Evolutionary conservation across 306 rosid genomes (phyloP).

Genomic region (Vicia sativa): DNA sequence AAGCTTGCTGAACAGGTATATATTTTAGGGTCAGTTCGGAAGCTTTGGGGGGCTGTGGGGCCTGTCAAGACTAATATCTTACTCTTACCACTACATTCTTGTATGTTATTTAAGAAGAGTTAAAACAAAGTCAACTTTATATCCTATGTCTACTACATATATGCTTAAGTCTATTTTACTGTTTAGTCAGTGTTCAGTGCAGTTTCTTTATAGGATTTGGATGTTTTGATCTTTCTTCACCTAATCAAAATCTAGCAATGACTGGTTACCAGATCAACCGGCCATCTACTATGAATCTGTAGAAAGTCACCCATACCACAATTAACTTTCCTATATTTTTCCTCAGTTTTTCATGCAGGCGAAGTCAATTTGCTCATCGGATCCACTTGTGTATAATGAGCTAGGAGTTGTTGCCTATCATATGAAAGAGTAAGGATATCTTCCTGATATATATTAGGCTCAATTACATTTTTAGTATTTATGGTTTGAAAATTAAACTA

Average conservation of each 20-base stretch:
- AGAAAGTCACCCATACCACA: conserved; percentile 15
- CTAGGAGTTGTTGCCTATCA: conserved; percentile 97
- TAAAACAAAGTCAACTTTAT: conserved; percentile 24
- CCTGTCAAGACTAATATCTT: too few relatives aligned
- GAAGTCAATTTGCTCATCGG: conserved; percentile 80
- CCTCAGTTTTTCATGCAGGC: conserved; percentile 86
- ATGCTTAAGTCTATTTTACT: not conserved
- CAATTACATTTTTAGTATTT: not conserved
- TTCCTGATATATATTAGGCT: conserved; percentile 17
- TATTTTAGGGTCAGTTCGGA: not conserved
- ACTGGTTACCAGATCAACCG: conserved; percentile 26
- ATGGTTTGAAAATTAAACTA: not conserved
- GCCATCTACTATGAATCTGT: not conserved
- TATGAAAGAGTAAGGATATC: conserved; percentile 80
- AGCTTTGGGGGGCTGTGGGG: too few relatives aligned
- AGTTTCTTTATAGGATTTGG: conserved; percentile 3
- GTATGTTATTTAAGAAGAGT: not conserved
- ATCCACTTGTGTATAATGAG: conserved; percentile 93
- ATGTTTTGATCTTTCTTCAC: not conserved
- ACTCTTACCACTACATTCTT: too few relatives aligned
- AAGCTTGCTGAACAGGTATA: conserved; percentile 98
- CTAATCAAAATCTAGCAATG: conserved; percentile 4
- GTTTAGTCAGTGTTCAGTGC: too few relatives aligned
- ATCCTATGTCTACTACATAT: not conserved
- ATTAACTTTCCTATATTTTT: conserved; percentile 39